phyloP scores from a whole-genome alignment of 805 yeast genomes.

The Kregervanrija delftensis region DNA sequence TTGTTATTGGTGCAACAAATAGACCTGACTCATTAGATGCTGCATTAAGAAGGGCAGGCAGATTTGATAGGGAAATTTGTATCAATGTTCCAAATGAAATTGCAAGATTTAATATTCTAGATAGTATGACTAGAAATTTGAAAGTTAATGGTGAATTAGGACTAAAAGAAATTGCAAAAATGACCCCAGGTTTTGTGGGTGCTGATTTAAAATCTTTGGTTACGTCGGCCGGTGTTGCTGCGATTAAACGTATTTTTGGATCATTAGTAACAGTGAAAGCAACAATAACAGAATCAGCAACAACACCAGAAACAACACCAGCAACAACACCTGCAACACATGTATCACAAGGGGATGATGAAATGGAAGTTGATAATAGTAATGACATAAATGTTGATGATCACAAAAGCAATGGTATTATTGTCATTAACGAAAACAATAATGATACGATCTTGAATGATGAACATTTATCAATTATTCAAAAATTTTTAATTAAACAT shows the following conservation, averaged over 20 bases:
- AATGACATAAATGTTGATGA: not conserved
- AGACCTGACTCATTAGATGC: constrained; percentile 94
- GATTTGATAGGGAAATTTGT: constrained; percentile 93
- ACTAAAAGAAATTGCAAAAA: constrained; percentile 67
- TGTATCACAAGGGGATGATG: constrained; percentile 10
- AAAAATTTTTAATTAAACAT: constrained; percentile 61
- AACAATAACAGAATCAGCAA: too few relatives aligned
- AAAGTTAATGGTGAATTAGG: constrained; percentile 68
- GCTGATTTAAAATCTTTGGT: constrained; percentile 93
- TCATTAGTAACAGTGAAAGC: constrained; percentile 29
- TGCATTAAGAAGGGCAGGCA: constrained; percentile 92
- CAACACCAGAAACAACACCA: constrained; percentile 3
- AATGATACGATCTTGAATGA: constrained; percentile 4
- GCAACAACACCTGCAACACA: constrained; percentile 5
- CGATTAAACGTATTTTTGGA: constrained; percentile 85
- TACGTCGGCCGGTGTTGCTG: constrained; percentile 91
- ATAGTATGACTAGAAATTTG: constrained; percentile 62
- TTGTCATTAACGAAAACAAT: not conserved
- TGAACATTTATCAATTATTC: constrained; percentile 48
- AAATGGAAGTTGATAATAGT: constrained; percentile 19
- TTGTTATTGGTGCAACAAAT: constrained; percentile 93
- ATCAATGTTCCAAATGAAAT: constrained; percentile 90
- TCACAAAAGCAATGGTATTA: not conserved
- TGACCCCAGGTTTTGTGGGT: constrained; percentile 97
- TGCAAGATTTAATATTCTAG: constrained; percentile 68